Base-by-base conservation (phyloP, 768 basidiomycete species). In the Tricholoma bakamatsutake region DNA sequence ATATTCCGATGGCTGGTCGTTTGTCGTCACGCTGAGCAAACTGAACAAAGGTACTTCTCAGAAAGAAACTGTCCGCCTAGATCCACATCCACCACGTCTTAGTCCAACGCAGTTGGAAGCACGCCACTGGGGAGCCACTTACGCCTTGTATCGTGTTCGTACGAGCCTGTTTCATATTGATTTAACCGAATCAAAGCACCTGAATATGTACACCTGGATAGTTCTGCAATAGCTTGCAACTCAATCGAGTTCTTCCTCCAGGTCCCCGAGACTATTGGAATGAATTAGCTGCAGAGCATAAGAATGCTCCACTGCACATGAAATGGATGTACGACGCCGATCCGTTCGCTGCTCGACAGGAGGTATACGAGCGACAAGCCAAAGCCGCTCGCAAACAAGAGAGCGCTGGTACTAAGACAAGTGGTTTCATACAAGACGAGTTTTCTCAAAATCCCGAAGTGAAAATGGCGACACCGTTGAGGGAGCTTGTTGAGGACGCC, bases 211-310 rank as follows among this genome's bases (percentile, higher is more conserved):
- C 58, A 57, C 61, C 55, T 57, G 55, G 30, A 53, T 67, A 90
- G 89, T 83, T 88, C 63, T 87, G 83, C 68, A 91, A 90, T 69
- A 76, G 80, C 45, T 79, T 90, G 2, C 85, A 85, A 63, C 76
- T 92, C 13, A 82, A 90, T 63, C 79, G 76, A 55, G 80, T 88
- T 50, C 79, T 97, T 12, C 95, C 95, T 13, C 84, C 89, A 2
- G 85, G 86, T 7, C 90, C 93, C 34, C 79, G 90, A 45, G 88
- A 93, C 17, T 97, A 95, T 67, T 97, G 94, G 94, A 80, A 81
- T 51, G 77, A 83, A 61, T 72, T 97, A 1, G 83, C 82, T 7
- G 70, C 69, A 2, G 87, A 92, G 64, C 90, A 92, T 61, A 87
- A 85, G 60, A 68, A 68, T 15, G 76, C 78, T 3, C 83, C 85